These are phyloP conservation scores for Clarireedia homoeocarpa DNA, from an alignment of 2,329 filamentous ascomycete species.

Conservation along the genomic window DNA sequence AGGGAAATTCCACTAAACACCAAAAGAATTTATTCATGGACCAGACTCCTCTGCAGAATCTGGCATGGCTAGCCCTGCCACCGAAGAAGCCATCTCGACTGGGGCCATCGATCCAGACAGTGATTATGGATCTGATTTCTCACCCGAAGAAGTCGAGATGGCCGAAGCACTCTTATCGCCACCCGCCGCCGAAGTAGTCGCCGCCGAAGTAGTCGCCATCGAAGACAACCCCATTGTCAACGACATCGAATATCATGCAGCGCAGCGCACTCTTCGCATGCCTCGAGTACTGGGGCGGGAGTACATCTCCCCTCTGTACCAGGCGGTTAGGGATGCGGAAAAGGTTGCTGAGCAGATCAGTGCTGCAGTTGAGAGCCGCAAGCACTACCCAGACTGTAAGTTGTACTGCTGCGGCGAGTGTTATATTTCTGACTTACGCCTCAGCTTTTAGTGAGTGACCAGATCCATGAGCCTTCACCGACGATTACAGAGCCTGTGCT, in stretches of 20 bases:
- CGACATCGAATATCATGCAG: constrained; percentile 28
- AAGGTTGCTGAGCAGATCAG: constrained; percentile 21
- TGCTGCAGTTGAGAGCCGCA: constrained; percentile 19
- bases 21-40: constrained; percentile 8
- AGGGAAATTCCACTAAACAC: not conserved
- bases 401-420: not conserved
- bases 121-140: constrained; percentile 59
- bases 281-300: constrained; percentile 36
- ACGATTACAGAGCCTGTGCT: not conserved
- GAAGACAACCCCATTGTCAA: constrained; percentile 24
- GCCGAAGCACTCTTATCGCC: constrained; percentile 41
- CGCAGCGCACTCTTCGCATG: constrained; percentile 29
- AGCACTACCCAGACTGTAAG: constrained; percentile 48
- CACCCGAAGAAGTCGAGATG: constrained; percentile 46
- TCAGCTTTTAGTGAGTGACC: constrained; percentile 53
- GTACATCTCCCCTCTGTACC: constrained; percentile 21
- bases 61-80: constrained; percentile 23
- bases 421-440: constrained; percentile 49
- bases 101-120: constrained; percentile 30
- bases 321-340: constrained; percentile 25
- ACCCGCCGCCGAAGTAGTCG: constrained; percentile 33
- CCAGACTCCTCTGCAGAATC: constrained; percentile 2
- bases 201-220: constrained; percentile 30
- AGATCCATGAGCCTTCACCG: not conserved
- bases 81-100: not conserved